These are phyloP conservation scores for Talaromyces sp. DNA, from an alignment of 2,329 filamentous ascomycete genomes.

Conservation along the genomic window DNA sequence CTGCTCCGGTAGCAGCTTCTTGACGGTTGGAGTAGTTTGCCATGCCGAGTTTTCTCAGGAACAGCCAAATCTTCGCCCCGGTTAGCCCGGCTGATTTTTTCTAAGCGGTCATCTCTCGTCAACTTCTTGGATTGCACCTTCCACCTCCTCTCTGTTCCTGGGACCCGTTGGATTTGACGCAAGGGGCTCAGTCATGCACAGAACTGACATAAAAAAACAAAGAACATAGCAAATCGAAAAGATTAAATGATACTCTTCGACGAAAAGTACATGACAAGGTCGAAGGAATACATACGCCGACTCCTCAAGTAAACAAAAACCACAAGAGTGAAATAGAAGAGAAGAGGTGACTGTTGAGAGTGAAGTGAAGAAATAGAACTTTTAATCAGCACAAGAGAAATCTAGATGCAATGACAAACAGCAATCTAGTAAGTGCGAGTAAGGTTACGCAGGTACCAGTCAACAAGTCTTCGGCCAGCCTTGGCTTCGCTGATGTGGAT, in stretches of 20 bases:
- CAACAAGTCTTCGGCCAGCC: constrained; percentile 92
- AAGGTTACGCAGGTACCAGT: constrained; percentile 98
- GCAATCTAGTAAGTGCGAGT: constrained; percentile 75
- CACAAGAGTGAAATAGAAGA: constrained; percentile 8
- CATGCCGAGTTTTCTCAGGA: too few relatives aligned
- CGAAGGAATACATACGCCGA: constrained; percentile 12
- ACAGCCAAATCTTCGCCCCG: background rate
- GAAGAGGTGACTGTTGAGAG: constrained; percentile 10
- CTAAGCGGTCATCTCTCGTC: background rate
- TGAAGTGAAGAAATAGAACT: constrained; percentile 11
- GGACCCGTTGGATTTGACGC: too few relatives aligned
- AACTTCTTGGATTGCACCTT: too few relatives aligned
- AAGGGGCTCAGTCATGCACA: background rate
- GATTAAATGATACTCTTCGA: background rate
- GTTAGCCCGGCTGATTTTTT: background rate
- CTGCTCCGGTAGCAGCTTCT: background rate
- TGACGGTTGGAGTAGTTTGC: too few relatives aligned
- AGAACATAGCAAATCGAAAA: background rate
- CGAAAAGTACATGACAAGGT: constrained; percentile 3
- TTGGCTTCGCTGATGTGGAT: constrained; percentile 99
- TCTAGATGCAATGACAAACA: constrained; percentile 7
- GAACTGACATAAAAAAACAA: background rate
- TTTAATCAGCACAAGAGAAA: constrained; percentile 11
- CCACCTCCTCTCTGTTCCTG: too few relatives aligned
- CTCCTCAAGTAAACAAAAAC: constrained; percentile 15